These are phyloP conservation scores for Lepidopterella palustris DNA, from an alignment of 495 filamentous ascomycete genomes.

Conservation along the genomic window DNA sequence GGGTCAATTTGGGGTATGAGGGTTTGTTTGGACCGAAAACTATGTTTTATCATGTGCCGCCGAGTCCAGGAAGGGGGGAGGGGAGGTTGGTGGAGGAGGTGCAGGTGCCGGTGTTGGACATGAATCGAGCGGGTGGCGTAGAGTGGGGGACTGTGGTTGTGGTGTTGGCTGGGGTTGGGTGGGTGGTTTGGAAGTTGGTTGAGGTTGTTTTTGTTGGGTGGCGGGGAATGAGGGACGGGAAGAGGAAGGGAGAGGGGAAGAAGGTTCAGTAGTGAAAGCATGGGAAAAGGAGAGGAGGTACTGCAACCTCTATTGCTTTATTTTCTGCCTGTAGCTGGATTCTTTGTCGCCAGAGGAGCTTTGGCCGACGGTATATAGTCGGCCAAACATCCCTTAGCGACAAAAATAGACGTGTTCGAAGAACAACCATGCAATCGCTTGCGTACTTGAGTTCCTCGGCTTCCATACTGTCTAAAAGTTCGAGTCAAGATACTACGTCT, in stretches of 20 bases:
- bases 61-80: conserved; percentile 36
- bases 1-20: conserved; percentile 78
- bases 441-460: no score
- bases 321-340: no score
- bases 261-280: not conserved
- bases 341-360: no score
- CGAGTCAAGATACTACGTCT: no score
- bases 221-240: conserved; percentile 32
- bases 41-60: conserved; percentile 79
- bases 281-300: not conserved
- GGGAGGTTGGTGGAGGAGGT: conserved; percentile 52
- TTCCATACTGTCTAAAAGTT: no score
- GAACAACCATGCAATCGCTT: no score
- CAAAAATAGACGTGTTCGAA: no score
- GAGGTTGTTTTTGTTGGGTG: not conserved
- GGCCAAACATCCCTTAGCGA: no score
- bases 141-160: conserved; percentile 63
- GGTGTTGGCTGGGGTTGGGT: conserved; percentile 65
- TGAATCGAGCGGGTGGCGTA: conserved; percentile 52
- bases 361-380: no score
- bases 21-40: conserved; percentile 71
- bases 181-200: conserved; percentile 62
- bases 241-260: conserved; percentile 11
- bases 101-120: conserved; percentile 69
- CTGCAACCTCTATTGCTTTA: no score